These are phyloP conservation scores for Talaromyces sp. DNA, from an alignment of 2,329 filamentous ascomycete species.

Conservation along the genomic window DNA sequence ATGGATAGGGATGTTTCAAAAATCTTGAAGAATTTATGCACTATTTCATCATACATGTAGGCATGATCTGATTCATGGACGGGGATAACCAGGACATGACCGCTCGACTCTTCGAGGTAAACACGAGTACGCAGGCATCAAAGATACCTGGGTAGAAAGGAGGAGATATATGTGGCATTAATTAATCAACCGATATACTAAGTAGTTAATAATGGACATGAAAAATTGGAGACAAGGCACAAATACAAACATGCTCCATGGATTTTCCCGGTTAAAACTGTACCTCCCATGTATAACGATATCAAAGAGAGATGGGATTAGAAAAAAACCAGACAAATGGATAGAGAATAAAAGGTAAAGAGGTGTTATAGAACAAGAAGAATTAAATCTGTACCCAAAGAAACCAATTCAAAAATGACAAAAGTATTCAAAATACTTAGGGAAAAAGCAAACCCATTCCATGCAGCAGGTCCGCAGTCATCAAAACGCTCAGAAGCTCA, in stretches of 20 bases:
- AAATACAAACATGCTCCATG: too few species aligned
- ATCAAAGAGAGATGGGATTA: neutral
- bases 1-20: too few species aligned
- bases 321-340: neutral
- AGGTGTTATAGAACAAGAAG: neutral
- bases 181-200: too few species aligned
- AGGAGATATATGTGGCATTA: too few species aligned
- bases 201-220: too few species aligned
- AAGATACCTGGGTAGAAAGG: too few species aligned
- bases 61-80: too few species aligned
- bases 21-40: too few species aligned
- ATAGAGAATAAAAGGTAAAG: neutral
- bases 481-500: conserved; percentile 15
- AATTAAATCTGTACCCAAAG: conserved; percentile 5
- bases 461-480: conserved; percentile 12
- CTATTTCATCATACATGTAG: neutral
- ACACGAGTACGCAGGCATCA: too few species aligned
- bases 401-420: too few species aligned
- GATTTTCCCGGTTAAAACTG: neutral
- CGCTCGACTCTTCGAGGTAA: too few species aligned
- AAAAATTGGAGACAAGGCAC: too few species aligned
- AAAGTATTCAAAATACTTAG: neutral
- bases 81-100: neutral
- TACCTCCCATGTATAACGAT: neutral
- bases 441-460: conserved; percentile 6